Evolutionary conservation across 2,329 filamentous ascomycete genomes (phyloP), one percentile per base, ranked within the genome.

Genomic region (Teratosphaeria viscida): DNA sequence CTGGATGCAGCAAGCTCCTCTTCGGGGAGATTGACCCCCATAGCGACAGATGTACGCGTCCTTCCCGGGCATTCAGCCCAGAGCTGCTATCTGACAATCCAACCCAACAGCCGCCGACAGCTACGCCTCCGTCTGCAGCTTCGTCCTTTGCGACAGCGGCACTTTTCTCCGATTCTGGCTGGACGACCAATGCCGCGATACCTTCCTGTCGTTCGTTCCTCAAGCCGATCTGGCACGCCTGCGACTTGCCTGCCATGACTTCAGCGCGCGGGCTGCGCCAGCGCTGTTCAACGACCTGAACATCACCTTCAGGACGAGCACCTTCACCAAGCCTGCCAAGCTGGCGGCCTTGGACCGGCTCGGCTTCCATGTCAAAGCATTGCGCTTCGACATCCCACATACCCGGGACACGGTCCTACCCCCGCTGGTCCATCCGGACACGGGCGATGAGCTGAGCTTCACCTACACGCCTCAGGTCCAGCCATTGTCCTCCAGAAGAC

Each of bases 321-420:
- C 86, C 60, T 92, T 95, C 71, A 91, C 88, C 57, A 86, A 85
- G 67, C 83, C 86, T 37, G 82, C 84, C 63, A 83, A 88, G 56
- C 79, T 94, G 65, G 84, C 87, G 61, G 89, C 90, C 27, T 79
- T 96, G 60, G 82, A 85, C 61, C 82, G 88, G 62, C 85, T 96
- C 67, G 91, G 90, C 60, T 85, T 85, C 65, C 84, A 92, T 73
- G 82, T 95, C 67, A 85, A 89, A 74, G 86, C 86, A 61, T 79
- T 95, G 58, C 88, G 83, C 60, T 95, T 96, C 76, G 81, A 80
- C 70, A 82, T 95, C 65, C 82, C 89, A 32, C 90, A 95, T 74
- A 85, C 84, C 5, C 77, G 83, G n/a, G 83, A 88, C 57, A 94
- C 89, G 52, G 92, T 92, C 70, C 79, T 95, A 8, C 88, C 90